Evolutionary conservation across 805 yeast genomes (phyloP).

Genomic region (Ogataea siamensis): DNA sequence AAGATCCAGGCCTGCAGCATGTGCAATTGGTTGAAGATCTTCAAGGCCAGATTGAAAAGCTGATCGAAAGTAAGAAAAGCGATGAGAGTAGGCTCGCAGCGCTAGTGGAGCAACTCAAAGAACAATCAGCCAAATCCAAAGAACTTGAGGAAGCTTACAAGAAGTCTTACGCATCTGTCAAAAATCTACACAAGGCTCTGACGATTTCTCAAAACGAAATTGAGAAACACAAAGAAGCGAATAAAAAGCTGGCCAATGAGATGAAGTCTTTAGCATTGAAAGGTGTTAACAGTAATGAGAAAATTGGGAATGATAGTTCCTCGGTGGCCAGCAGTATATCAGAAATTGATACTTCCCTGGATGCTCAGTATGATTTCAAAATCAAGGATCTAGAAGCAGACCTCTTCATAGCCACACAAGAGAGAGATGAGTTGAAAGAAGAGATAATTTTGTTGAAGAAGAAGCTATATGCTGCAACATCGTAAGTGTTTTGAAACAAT

Average conservation of each 20-base stretch:
- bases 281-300: conserved; percentile 13
- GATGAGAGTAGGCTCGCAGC: conserved; percentile 26
- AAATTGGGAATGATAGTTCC: conserved; percentile 24
- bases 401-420: conserved; percentile 74
- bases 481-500: neutral
- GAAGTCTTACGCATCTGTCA: conserved; percentile 67
- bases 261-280: conserved; percentile 62
- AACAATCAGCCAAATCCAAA: conserved; percentile 19
- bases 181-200: conserved; percentile 73
- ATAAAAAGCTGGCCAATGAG: conserved; percentile 58
- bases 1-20: too few relatives aligned
- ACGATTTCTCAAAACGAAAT: conserved; percentile 71
- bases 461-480: conserved; percentile 37
- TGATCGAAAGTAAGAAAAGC: conserved; percentile 44
- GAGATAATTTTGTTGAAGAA: conserved; percentile 59
- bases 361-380: conserved; percentile 68
- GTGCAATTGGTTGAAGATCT: conserved; percentile 33
- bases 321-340: neutral
- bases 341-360: conserved; percentile 8
- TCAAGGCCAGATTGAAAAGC: conserved; percentile 56
- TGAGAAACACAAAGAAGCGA: conserved; percentile 53
- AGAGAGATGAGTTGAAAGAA: conserved; percentile 73
- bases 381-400: conserved; percentile 84
- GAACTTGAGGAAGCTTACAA: conserved; percentile 64
- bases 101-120: conserved; percentile 33